Evolutionary conservation across 768 basidiomycete genomes (phyloP).

Genomic region (Russula griseocarnosa): DNA sequence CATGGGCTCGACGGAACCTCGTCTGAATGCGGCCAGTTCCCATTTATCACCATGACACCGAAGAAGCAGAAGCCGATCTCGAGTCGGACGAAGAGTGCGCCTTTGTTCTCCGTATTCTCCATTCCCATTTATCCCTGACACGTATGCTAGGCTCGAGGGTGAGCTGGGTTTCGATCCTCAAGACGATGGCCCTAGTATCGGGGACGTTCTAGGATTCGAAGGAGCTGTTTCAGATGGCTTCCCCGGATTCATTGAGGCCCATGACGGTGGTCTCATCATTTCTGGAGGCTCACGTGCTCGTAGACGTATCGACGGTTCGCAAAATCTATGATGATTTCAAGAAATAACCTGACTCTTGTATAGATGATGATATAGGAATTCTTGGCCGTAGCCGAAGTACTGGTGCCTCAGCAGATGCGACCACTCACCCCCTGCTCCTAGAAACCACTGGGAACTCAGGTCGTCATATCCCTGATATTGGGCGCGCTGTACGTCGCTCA

Average conservation of each 20-base stretch:
- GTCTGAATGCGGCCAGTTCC: conserved; percentile 16
- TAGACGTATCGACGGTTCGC: conserved; percentile 26
- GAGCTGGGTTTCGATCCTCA: conserved; percentile 35
- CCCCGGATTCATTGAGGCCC: conserved; percentile 28
- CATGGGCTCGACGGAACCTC: not conserved
- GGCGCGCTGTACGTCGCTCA: conserved; percentile 38
- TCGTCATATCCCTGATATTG: conserved; percentile 44
- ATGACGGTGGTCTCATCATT: conserved; percentile 25
- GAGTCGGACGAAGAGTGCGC: conserved; percentile 63
- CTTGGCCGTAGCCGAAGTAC: conserved; percentile 59
- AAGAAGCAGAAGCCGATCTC: conserved; percentile 58
- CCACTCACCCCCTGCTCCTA: conserved; percentile 76
- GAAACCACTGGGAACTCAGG: conserved; percentile 50
- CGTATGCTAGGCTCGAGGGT: conserved; percentile 32
- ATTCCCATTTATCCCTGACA: conserved; percentile 6
- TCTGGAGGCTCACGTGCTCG: conserved; percentile 24
- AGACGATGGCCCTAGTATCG: conserved; percentile 30
- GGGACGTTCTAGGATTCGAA: conserved; percentile 27
- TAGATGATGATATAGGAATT: conserved; percentile 53
- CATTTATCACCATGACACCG: conserved; percentile 50
- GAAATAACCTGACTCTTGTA: not conserved
- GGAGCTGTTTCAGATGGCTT: conserved; percentile 27
- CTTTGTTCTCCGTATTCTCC: not conserved
- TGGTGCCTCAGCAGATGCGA: conserved; percentile 57
- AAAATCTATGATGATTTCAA: not conserved